phyloP scores from a whole-genome alignment of 768 basidiomycete genomes.

The Psilocybe azurescens region DNA sequence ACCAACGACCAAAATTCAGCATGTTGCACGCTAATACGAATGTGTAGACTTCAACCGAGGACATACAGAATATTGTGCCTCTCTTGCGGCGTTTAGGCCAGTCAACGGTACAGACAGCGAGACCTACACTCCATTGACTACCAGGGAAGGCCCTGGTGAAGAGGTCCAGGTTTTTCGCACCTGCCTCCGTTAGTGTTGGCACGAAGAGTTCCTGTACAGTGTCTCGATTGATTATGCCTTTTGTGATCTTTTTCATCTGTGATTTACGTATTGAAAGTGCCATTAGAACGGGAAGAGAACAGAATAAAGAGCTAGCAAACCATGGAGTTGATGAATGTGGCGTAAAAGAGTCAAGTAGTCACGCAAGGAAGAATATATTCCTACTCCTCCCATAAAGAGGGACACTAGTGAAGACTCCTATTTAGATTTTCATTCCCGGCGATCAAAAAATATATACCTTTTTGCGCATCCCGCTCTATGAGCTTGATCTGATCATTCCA shows the following conservation, averaged over 20 bases:
- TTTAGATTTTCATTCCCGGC: background rate
- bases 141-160: slow-evolving; percentile 5
- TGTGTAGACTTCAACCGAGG: too few species aligned
- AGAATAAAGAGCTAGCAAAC: slow-evolving; percentile 11
- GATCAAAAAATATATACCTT: slow-evolving; percentile 19
- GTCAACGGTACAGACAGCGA: slow-evolving; percentile 28
- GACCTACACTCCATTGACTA: slow-evolving; percentile 26
- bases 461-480: slow-evolving; percentile 31
- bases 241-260: slow-evolving; percentile 18
- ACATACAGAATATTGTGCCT: slow-evolving; percentile 34
- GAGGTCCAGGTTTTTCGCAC: slow-evolving; percentile 6
- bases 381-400: slow-evolving; percentile 33
- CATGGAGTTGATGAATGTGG: slow-evolving; percentile 35
- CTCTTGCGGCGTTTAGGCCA: slow-evolving; percentile 30
- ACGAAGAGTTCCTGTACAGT: slow-evolving; percentile 25
- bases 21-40: too few species aligned
- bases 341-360: slow-evolving; percentile 38
- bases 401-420: slow-evolving; percentile 17
- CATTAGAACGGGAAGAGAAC: background rate
- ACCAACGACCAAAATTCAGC: background rate
- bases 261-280: too few species aligned
- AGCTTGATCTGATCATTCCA: slow-evolving; percentile 24
- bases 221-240: slow-evolving; percentile 23
- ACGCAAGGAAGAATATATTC: slow-evolving; percentile 30
- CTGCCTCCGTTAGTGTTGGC: slow-evolving; percentile 15